phyloP scores from a whole-genome alignment of 1,139 yeast genomes.

The Sugiyamaella xylanicola region DNA sequence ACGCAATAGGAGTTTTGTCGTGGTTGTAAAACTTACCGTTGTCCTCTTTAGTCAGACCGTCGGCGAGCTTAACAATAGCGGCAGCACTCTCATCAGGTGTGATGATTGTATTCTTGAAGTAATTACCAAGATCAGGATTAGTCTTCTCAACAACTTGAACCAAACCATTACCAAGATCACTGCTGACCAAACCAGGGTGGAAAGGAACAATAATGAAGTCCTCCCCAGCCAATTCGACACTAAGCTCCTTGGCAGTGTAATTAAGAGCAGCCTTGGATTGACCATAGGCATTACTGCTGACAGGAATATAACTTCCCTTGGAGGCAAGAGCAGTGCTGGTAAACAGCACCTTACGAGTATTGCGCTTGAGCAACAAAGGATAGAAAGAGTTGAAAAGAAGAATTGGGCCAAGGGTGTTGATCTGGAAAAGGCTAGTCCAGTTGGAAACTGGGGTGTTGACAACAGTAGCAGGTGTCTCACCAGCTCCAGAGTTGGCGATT shows the following conservation, averaged over 20 bases:
- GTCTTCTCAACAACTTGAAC: constrained; percentile 13
- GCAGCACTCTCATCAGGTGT: constrained; percentile 22
- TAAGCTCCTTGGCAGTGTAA: constrained; percentile 20
- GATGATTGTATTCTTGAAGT: neutral
- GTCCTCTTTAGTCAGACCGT: constrained; percentile 16
- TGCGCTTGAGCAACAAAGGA: constrained; percentile 19
- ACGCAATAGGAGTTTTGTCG: constrained; percentile 20
- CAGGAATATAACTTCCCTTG: constrained; percentile 26
- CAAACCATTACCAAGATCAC: constrained; percentile 36
- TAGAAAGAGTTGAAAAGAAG: constrained; percentile 9
- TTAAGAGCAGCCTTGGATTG: constrained; percentile 24
- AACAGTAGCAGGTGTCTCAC: constrained; percentile 4
- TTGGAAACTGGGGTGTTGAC: constrained; percentile 9
- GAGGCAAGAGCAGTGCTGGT: constrained; percentile 37
- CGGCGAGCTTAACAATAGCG: constrained; percentile 18
- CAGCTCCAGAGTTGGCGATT: constrained; percentile 22
- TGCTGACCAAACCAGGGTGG: constrained; percentile 43
- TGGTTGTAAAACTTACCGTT: constrained; percentile 23
- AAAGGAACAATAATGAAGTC: constrained; percentile 37
- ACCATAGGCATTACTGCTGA: constrained; percentile 21
- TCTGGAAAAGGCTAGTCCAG: constrained; percentile 21
- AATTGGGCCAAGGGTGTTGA: constrained; percentile 20
- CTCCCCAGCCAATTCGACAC: constrained; percentile 30
- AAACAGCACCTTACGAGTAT: constrained; percentile 32
- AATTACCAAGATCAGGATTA: constrained; percentile 1